A percentile compares a stretch with the other conserved stretches of the same genome.
Evolutionary conservation across 495 filamentous ascomycete genomes (phyloP).

Genomic region (Neurospora sp.): DNA sequence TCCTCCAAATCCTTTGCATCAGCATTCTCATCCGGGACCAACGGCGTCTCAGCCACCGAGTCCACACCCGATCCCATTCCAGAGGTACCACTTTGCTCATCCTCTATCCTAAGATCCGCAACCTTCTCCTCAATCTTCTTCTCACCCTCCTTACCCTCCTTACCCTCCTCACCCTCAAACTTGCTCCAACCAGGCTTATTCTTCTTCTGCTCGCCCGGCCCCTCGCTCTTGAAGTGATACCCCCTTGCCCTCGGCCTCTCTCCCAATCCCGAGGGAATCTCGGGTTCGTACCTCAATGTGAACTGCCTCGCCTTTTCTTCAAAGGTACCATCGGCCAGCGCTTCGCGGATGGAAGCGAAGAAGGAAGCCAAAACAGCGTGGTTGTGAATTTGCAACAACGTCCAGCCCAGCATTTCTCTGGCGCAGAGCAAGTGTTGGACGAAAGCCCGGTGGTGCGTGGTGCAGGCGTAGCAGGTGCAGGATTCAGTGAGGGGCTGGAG

Average conservation of each 20-base stretch:
- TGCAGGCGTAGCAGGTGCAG: constrained; percentile 81
- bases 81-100: background rate
- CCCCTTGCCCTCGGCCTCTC: constrained; percentile 74
- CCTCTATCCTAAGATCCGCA: background rate
- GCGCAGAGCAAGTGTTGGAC: constrained; percentile 76
- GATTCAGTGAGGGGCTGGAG: constrained; percentile 44
- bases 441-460: constrained; percentile 74
- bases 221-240: constrained; percentile 69
- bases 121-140: background rate
- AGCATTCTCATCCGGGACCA: constrained; percentile 4
- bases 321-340: constrained; percentile 50
- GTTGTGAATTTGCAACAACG: constrained; percentile 86
- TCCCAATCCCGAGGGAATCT: constrained; percentile 63
- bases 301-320: constrained; percentile 51
- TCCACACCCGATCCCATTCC: background rate
- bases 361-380: constrained; percentile 59
- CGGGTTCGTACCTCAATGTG: constrained; percentile 47
- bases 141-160: constrained; percentile 10
- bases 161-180: constrained; percentile 13
- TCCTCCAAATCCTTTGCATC: background rate
- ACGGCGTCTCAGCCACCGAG: background rate
- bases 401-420: constrained; percentile 95
- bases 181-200: constrained; percentile 56
- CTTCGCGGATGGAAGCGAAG: constrained; percentile 54
- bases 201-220: constrained; percentile 52